Percentiles rank a stretch among this genome's conserved stretches.
phyloP scores from a whole-genome alignment of 2,329 filamentous ascomycete species.

The Ophiostoma australiae region DNA sequence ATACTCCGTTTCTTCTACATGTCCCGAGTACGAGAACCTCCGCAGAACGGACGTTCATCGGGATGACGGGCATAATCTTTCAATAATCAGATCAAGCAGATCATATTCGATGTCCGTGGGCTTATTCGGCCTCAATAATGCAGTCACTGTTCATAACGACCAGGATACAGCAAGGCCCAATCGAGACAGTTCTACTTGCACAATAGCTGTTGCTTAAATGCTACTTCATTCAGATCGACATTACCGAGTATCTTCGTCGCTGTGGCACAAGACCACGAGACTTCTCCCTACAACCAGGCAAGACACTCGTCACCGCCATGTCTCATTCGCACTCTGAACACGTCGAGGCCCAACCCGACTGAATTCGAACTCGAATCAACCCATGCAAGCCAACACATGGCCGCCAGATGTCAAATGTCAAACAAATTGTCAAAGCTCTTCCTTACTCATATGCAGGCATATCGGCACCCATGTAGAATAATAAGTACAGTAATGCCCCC shows the following conservation, averaged over 20 bases:
- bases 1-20: neutral
- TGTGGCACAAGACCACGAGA: neutral
- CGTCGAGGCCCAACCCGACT: neutral
- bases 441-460: neutral
- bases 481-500: neutral
- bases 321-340: neutral
- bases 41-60: neutral
- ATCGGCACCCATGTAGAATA: neutral
- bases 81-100: neutral
- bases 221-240: neutral
- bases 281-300: neutral
- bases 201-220: neutral
- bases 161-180: neutral
- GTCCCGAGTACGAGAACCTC: neutral
- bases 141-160: neutral
- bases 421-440: neutral
- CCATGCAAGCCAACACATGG: neutral
- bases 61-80: neutral
- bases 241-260: neutral
- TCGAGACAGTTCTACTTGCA: neutral
- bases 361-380: neutral
- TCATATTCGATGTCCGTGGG: neutral
- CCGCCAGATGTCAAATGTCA: neutral
- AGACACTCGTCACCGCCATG: slow-evolving; percentile 5
- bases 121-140: neutral